A percentile compares a stretch with the other conserved stretches of the same genome.
phyloP scores from a whole-genome alignment of 495 filamentous ascomycete species.

The Chaetomidium leptoderma region DNA sequence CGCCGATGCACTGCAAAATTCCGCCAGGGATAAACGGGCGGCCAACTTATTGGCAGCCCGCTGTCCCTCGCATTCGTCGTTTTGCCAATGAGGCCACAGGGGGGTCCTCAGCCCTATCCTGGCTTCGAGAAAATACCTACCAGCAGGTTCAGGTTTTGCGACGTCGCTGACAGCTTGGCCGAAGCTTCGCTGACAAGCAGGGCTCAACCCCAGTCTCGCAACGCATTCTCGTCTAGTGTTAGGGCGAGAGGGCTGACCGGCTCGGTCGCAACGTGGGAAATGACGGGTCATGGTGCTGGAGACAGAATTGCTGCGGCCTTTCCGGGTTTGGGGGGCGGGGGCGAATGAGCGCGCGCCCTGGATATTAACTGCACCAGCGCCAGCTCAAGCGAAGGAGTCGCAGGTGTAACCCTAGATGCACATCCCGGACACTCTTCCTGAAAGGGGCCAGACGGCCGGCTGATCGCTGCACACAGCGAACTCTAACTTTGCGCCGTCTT shows the following conservation, averaged over 20 bases:
- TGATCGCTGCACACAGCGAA: neutral
- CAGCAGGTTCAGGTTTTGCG: neutral
- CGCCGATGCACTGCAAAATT: too few species aligned
- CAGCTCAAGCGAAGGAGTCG: neutral
- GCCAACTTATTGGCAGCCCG: neutral
- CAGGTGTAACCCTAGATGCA: conserved; percentile 1
- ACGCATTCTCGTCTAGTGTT: neutral
- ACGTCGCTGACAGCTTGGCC: neutral
- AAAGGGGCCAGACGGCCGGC: neutral
- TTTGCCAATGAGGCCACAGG: neutral
- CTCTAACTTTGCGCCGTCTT: conserved; percentile 20
- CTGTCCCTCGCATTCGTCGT: neutral
- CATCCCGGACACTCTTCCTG: neutral
- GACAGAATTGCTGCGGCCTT: neutral
- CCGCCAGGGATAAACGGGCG: too few species aligned
- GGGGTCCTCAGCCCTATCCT: conserved; percentile 5
- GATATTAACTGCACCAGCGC: too few species aligned
- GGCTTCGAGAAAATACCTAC: neutral
- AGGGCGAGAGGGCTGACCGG: neutral
- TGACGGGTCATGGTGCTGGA: neutral
- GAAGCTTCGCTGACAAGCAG: too few species aligned
- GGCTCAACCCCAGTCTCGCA: neutral
- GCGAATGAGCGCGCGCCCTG: conserved; percentile 7
- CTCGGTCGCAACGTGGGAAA: neutral
- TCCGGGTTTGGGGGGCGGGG: neutral